Base-by-base conservation (phyloP, 495 filamentous ascomycete genomes). In the Geoglossum glabrum region DNA sequence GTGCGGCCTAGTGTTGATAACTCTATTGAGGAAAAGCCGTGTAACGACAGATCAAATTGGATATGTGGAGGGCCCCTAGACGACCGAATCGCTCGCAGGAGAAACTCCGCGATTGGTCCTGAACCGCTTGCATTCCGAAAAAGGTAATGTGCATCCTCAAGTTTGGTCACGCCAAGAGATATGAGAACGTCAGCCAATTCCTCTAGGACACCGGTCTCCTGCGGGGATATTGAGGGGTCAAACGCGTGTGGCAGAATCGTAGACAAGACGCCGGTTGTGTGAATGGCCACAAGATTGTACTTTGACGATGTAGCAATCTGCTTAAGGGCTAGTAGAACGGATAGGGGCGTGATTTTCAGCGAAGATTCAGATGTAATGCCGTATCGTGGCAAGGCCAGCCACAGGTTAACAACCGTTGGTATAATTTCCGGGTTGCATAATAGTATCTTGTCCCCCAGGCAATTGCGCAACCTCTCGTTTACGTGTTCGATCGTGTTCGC, bases 21-120 rank as follows among this genome's bases (percentile, higher is more conserved):
- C 64, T 97, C 92, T 63, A 96, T 76, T 0, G 92, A 95, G 13
- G 84, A 82, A 68, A 82, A 93, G 6, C 92, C 92, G 70, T 92
- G 75, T 25, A 85, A 70, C 3, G 87, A 92, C 54, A 97, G 73
- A 71, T 98, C 92, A 69, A 98, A 97, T 64, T 96, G 87, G 64
- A 98, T 83, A 63, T 85, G 87, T 3, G 90, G 77, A 31, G 92
- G 87, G 21, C 77, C 75, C 58, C 81, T 79, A 52, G 89, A 87
- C 51, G 73, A 72, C 63, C 82, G 79, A 57, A 93, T 77, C 56
- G 81, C 80, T 59, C 78, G 72, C 19, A 90, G 72, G 36, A 94
- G 81, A 61, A 95, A 89, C 40, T 80, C 75, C 33, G 84, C 79
- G 15, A 82, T 77, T 30, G 74, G 66, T 11, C 79, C 65, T 45